Evolutionary conservation across 2,329 filamentous ascomycete species (phyloP).

Genomic region (Chaetomiaceae sp.): DNA sequence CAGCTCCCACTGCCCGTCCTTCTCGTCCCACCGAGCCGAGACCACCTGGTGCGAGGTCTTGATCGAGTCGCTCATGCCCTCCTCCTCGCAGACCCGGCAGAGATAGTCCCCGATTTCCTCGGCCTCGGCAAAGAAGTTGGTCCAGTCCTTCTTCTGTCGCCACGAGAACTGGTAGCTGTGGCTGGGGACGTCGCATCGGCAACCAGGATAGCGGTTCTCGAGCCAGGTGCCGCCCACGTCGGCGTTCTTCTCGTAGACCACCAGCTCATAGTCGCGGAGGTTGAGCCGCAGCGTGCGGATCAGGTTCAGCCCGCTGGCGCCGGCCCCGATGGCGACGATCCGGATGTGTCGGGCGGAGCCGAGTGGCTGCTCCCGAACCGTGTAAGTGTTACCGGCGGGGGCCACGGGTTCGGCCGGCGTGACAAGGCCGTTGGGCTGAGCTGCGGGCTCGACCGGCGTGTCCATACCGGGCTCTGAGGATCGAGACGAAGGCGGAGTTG

Average conservation of each 20-base stretch:
- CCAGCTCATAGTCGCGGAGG: slow-evolving; percentile 38
- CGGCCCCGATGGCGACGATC: slow-evolving; percentile 40
- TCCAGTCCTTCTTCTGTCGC: slow-evolving; percentile 54
- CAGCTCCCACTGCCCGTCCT: slow-evolving; percentile 37
- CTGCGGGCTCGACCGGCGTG: slow-evolving; percentile 7
- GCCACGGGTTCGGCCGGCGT: slow-evolving; percentile 2
- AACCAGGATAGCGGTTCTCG: slow-evolving; percentile 54
- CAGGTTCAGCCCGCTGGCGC: slow-evolving; percentile 40
- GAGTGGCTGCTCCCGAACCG: slow-evolving; percentile 33
- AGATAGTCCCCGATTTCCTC: slow-evolving; percentile 53
- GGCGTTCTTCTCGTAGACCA: slow-evolving; percentile 51
- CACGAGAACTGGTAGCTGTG: slow-evolving; percentile 60
- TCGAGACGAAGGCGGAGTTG: not conserved
- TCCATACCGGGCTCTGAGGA: slow-evolving; percentile 1
- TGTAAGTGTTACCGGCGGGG: slow-evolving; percentile 23
- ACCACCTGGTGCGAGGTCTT: slow-evolving; percentile 38
- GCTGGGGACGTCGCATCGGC: slow-evolving; percentile 49
- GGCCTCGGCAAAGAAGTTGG: slow-evolving; percentile 48
- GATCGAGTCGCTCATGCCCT: slow-evolving; percentile 39
- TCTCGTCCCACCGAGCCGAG: slow-evolving; percentile 41
- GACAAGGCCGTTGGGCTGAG: slow-evolving; percentile 7
- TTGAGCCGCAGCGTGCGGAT: slow-evolving; percentile 39
- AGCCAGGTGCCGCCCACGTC: slow-evolving; percentile 53
- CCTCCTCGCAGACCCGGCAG: slow-evolving; percentile 40
- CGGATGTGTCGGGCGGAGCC: slow-evolving; percentile 36